Evolutionary conservation across 768 basidiomycete species (phyloP), one percentile per base, ranked within the genome.

Genomic region (Pilatotrama ljubarskyi): DNA sequence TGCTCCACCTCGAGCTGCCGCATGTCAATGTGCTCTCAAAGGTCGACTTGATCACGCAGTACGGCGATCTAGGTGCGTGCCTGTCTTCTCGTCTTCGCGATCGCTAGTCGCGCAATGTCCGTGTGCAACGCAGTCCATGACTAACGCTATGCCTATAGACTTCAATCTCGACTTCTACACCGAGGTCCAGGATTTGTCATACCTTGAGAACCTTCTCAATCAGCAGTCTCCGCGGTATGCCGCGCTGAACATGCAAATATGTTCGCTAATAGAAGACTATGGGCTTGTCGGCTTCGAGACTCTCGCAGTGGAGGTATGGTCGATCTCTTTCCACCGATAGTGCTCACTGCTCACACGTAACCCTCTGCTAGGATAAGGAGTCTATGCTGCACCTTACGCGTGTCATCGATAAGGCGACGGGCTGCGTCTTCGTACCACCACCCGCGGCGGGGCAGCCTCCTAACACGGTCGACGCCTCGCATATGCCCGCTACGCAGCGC

Each of bases 101-200:
- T 43, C 60, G 54, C 7, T 26, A 20, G 47, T 25, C 11, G 25
- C 55, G 40, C 40, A 26, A 48, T 58, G 2, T 54, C 55, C 50
- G 18, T 40, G 15, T 42, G 15, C 5, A 37, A 18, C 4, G 15
- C 18, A 6, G 10, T 15, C 53, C 50, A 9, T 24, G 18, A 29
- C 59, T 66, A 10, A 63, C 44, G 0, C 41, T 36, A 15, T 32
- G 1, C 22, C 22, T 25, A 22, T 66, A 97, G 96, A 96, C 43
- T 98, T 99, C 79, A 97, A 96, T 69, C 87, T 99, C 26, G 92
- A 94, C 64, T 99, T 91, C 73, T 98, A 98, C 73, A 98, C 97
- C 41, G 95, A 99, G 74, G 97, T 97, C 0, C 95, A 97, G 73
- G 96, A 99, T 70, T 80, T 99, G 0, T 88, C 89, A 1, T 88